Conservation (phyloP, 73 alveolate species). For the Stentor roeselii region DNA sequence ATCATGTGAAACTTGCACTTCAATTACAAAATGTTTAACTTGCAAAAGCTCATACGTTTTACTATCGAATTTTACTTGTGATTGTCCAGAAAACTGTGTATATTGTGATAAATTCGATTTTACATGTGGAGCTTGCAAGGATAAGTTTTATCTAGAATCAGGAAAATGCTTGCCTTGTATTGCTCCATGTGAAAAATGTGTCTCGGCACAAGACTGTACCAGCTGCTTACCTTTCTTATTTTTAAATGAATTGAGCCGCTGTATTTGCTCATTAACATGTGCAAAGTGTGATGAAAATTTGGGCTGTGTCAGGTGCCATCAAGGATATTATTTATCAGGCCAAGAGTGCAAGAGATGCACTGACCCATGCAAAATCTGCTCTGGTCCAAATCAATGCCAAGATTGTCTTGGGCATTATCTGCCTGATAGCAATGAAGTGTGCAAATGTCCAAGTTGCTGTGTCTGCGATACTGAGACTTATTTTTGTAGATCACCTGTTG, state of each 20-base stretch:
- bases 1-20: background rate
- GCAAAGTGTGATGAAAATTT: background rate
- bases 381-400: background rate
- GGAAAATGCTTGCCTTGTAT: slow-evolving; percentile 1
- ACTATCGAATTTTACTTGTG: background rate
- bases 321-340: background rate
- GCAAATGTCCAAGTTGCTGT: background rate
- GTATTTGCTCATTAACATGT: background rate
- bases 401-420: background rate
- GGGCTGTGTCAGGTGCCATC: background rate
- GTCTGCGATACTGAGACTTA: background rate
- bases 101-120: background rate
- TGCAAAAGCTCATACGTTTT: background rate
- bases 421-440: background rate
- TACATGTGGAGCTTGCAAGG: background rate
- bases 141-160: background rate
- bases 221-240: background rate
- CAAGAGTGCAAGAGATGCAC: background rate
- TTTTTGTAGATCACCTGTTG: background rate
- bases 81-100: background rate
- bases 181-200: background rate
- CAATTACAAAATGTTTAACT: background rate
- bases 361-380: background rate
- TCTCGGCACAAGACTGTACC: background rate
- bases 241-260: background rate